A percentile compares a stretch with the other conserved stretches of the same genome.
phyloP scores from a whole-genome alignment of 176 grass and related monocot genomes.

The Olyra latifolia region DNA sequence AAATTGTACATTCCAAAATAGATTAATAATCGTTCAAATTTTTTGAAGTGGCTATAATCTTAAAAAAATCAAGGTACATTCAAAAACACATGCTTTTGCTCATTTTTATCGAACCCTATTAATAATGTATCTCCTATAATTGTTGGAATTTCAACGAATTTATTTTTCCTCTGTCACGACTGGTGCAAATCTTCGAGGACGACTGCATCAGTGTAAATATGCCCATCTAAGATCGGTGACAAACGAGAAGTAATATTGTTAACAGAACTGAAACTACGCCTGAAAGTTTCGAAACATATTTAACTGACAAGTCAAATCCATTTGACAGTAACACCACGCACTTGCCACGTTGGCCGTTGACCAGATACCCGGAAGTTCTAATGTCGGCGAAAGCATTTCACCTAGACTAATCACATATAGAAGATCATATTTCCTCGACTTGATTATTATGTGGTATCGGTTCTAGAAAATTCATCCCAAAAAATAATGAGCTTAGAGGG shows the following conservation, averaged over 20 bases:
- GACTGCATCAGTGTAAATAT: background rate
- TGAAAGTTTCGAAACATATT: background rate
- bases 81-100: too few species aligned
- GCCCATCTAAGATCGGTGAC: background rate
- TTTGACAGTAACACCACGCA: slow-evolving; percentile 9
- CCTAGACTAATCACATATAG: background rate
- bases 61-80: too few species aligned
- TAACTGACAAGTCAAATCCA: background rate
- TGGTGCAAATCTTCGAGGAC: too few species aligned
- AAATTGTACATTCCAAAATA: too few species aligned
- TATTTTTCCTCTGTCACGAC: too few species aligned
- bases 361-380: background rate
- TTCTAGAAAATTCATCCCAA: background rate
- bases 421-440: background rate
- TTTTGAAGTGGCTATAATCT: too few species aligned
- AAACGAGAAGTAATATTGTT: background rate
- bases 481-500: too few species aligned
- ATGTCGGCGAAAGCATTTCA: background rate
- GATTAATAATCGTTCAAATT: too few species aligned
- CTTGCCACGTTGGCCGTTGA: background rate
- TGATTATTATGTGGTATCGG: background rate
- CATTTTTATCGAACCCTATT: too few species aligned
- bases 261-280: background rate
- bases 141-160: too few species aligned
- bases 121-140: too few species aligned